Base-by-base conservation (phyloP, 1,139 yeast genomes). In the Eremothecium gossypii region DNA sequence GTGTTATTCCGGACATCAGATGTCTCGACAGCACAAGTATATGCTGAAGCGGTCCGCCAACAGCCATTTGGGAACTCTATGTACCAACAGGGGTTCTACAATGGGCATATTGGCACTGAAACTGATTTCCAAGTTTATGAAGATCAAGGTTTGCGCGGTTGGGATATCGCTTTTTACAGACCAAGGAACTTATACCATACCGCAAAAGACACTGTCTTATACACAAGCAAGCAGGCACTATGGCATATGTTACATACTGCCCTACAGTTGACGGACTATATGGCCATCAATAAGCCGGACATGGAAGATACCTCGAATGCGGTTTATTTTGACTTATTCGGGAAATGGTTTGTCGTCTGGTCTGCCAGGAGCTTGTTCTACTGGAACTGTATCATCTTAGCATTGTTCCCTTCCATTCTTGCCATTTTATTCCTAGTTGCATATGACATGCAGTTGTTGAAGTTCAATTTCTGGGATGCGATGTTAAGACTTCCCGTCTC, bases 161-260 rank as follows among this genome's bases (percentile, higher is more conserved):
- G 89, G 54, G 96, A 89, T 61, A 75, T 76, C 45, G 84, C 85
- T 1, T 79, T 79, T 52, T 79, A 73, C 54, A 75, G 73, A 49
- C 95, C 96, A 20, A 73, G 97, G 55, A 78, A 84, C 42, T 65
- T 83, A 39, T 89, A 89, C 54, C 96, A 89, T 56, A 87, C 96
- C 1, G 66, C 69, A 10, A 70, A 76, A 38, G 97, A 89, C 58
- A 75, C 76, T 41, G 81, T 85, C 39, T 69, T 71, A 41, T 77
- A 79, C 45, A 71, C 86, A 9, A 67, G 80, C 29, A 73, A 71
- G 47, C 54, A 46, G 31, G 77, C 95, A 0, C 66, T 87, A 40
- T 81, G 91, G 80, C 91, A 83, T 59, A 86, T 87, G 95, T 67
- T 83, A 40, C 71, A 80, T 2, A 79, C 76, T 44, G 68, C 91